These are phyloP conservation scores for Fusarium verticillioides DNA, from an alignment of 2,329 filamentous ascomycete species.

Conservation along the genomic window DNA sequence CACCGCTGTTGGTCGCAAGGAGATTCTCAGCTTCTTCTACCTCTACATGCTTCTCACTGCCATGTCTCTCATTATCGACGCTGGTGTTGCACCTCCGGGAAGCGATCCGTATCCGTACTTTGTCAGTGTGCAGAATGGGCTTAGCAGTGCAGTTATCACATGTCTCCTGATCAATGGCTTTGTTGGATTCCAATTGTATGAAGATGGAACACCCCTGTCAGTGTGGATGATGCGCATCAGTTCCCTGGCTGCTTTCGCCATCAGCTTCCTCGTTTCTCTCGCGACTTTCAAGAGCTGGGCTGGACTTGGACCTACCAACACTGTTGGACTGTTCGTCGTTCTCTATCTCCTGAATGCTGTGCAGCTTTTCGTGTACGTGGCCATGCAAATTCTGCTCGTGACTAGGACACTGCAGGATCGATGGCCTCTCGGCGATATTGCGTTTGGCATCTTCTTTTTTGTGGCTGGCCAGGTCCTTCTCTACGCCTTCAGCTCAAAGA, in stretches of 20 bases:
- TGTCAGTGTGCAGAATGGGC: slow-evolving; percentile 84
- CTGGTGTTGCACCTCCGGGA: slow-evolving; percentile 88
- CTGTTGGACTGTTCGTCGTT: slow-evolving; percentile 88
- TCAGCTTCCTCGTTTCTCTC: slow-evolving; percentile 87
- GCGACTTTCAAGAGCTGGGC: slow-evolving; percentile 94
- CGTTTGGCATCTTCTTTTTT: slow-evolving; percentile 91
- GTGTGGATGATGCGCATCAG: slow-evolving; percentile 89
- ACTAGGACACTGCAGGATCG: slow-evolving; percentile 90
- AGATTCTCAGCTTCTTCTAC: slow-evolving; percentile 93
- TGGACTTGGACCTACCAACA: slow-evolving; percentile 85
- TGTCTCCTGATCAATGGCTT: slow-evolving; percentile 97
- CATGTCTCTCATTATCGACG: slow-evolving; percentile 88
- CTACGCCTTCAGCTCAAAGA: slow-evolving; percentile 86
- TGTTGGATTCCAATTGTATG: slow-evolving; percentile 97
- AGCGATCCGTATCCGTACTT: slow-evolving; percentile 90
- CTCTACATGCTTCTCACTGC: slow-evolving; percentile 92
- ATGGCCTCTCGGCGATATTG: slow-evolving; percentile 93
- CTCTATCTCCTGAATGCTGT: slow-evolving; percentile 92
- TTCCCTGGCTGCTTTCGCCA: slow-evolving; percentile 83
- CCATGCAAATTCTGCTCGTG: slow-evolving; percentile 89
- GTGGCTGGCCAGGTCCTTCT: slow-evolving; percentile 91
- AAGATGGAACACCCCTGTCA: slow-evolving; percentile 92
- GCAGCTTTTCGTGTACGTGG: slow-evolving; percentile 84
- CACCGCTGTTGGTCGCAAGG: slow-evolving; percentile 85
- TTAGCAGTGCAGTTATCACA: slow-evolving; percentile 86